Evolutionary conservation across 805 yeast species (phyloP).

Genomic region (Suhomyces prunicola): DNA sequence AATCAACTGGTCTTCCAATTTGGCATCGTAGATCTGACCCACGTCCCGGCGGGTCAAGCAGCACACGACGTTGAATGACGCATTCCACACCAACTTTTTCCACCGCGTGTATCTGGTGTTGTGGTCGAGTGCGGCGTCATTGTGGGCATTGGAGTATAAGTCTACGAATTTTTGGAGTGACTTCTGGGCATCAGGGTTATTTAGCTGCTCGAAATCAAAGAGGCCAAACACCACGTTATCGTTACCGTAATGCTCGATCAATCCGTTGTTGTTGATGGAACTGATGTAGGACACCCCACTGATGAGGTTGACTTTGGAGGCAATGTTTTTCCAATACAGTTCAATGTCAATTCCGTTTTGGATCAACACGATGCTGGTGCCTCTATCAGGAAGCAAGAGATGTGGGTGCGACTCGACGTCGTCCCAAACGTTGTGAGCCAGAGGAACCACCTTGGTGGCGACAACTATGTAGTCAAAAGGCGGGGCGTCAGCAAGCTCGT

Average conservation of each 20-base stretch:
- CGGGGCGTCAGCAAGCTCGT: conserved; percentile 12
- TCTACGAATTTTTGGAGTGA: conserved; percentile 30
- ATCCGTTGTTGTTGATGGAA: conserved; percentile 26
- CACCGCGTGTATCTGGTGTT: conserved; percentile 56
- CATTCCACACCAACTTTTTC: conserved; percentile 68
- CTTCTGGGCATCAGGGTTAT: conserved; percentile 35
- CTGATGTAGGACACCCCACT: conserved; percentile 35
- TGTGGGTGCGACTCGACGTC: conserved; percentile 12
- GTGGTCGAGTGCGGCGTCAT: conserved; percentile 37
- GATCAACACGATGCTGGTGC: conserved; percentile 19
- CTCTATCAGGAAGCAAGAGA: conserved; percentile 10
- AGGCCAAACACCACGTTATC: conserved; percentile 27
- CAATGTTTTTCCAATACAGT: conserved; percentile 18
- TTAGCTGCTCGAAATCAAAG: conserved; percentile 21
- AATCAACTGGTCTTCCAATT: conserved; percentile 12
- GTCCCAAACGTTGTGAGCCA: conserved; percentile 22
- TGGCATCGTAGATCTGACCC: conserved; percentile 44
- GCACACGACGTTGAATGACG: conserved; percentile 60
- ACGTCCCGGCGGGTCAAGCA: conserved; percentile 58
- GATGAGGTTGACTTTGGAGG: conserved; percentile 16
- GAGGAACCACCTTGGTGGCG: conserved; percentile 34
- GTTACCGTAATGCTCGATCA: conserved; percentile 24
- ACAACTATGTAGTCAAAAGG: conserved; percentile 34
- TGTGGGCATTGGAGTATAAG: conserved; percentile 44
- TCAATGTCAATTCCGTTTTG: conserved; percentile 28